Base-by-base conservation (phyloP, 169 alveolate species). In the Cryptosporidium felis region DNA sequence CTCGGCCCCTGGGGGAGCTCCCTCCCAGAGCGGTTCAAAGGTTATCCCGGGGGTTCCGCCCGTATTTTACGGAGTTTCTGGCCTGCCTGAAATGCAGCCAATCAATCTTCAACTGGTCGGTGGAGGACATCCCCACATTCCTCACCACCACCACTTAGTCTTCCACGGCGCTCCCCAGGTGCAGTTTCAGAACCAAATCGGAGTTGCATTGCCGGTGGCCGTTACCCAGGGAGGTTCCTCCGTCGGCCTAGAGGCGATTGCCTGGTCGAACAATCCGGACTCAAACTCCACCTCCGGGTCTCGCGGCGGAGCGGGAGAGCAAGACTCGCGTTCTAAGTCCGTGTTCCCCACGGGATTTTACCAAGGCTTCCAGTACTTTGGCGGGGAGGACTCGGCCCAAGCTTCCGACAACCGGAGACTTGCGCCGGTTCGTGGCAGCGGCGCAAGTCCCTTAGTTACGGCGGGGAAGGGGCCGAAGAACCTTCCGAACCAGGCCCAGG, bases 21-120 rank as follows among this genome's bases (percentile, higher is more conserved):
- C 63, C 10, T 42, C n/a, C 23, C 45, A 42, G 14, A 42, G 49
- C 63, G 5, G n/a, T 26, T 9, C 4, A 38, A 56, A 21, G 26
- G 63, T n/a, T n/a, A 56, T 56, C 18, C 63, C 26, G 3, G 63
- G 63, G 32, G n/a, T 56, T n/a, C 5, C 63, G n/a, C 63, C 63
- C 44, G n/a, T 56, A n/a, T 56, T 30, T n/a, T 56, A 56, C 44
- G 63, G 63, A 21, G 5, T 56, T 10, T 28, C 63, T 5, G 63
- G 63, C 28, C 42, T 28, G 18, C 38, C 63, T 5, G 63, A 56
- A 26, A 26, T 56, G 12, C 63, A 56, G 2, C 63, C 63, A 8
- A 28, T 28, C 44, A 56, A 56, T 28, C 23, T 56, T 3, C 63
- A 56, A 23, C 32, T 30, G 9, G 9, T 56, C 3, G 63, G 62